Evolutionary conservation across 805 yeast species (phyloP).

Genomic region (Metschnikowia matae): DNA sequence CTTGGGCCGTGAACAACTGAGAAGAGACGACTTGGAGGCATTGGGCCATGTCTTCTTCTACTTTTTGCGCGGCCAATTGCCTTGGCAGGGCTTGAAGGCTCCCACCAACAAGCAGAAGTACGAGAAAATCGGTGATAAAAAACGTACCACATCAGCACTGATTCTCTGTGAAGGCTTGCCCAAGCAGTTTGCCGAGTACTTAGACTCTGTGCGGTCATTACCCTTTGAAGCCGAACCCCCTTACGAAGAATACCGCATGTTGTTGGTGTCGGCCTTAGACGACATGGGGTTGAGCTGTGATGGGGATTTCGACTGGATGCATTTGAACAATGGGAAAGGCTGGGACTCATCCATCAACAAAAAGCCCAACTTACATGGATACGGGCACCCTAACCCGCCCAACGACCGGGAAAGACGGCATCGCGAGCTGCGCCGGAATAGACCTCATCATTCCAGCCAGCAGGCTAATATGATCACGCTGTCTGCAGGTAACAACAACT

Average conservation of each 20-base stretch:
- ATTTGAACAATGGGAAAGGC: conserved; percentile 71
- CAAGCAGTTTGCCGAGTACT: conserved; percentile 67
- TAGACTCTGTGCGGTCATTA: conserved; percentile 61
- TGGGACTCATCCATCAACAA: conserved; percentile 76
- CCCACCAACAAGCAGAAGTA: conserved; percentile 95
- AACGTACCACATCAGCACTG: conserved; percentile 84
- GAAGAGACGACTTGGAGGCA: conserved; percentile 95
- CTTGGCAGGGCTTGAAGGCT: conserved; percentile 98
- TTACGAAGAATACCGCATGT: conserved; percentile 59
- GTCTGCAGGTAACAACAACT: conserved; percentile 19
- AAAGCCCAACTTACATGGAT: conserved; percentile 78
- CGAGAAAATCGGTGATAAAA: conserved; percentile 93
- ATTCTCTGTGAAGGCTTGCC: conserved; percentile 77
- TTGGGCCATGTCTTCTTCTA: conserved; percentile 92
- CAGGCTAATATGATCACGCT: conserved; percentile 12
- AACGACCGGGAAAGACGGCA: conserved; percentile 45
- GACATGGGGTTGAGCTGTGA: conserved; percentile 59
- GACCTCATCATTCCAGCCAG: conserved; percentile 29
- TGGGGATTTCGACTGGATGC: conserved; percentile 78
- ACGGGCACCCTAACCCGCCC: conserved; percentile 67
- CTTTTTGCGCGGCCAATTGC: conserved; percentile 91
- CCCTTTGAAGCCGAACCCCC: conserved; percentile 80
- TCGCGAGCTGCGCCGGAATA: conserved; percentile 42
- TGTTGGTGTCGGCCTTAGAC: conserved; percentile 56
- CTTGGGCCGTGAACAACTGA: conserved; percentile 91